Conservation (phyloP, 345 rosid genomes). For the Lenwebbia sp. region DNA sequence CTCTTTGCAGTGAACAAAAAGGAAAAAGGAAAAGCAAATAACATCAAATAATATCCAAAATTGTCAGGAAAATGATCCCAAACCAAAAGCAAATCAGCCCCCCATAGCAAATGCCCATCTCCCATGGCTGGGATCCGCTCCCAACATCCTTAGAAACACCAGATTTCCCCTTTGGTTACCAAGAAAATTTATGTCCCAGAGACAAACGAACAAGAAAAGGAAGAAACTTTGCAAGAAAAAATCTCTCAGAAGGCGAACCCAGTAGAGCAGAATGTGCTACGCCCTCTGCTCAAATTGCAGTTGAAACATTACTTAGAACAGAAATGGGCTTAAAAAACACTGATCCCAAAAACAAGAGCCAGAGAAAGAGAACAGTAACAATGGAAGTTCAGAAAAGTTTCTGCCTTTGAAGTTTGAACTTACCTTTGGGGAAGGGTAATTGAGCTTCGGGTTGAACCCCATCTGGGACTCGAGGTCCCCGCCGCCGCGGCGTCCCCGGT, state of each 20-base stretch:
- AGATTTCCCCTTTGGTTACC: neutral
- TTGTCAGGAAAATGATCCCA: neutral
- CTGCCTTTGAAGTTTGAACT: neutral
- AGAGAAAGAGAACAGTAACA: neutral
- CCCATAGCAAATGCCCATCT: neutral
- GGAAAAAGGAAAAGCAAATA: neutral
- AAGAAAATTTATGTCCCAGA: neutral
- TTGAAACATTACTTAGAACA: neutral
- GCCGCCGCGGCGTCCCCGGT: conserved; percentile 2
- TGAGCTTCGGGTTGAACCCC: conserved; percentile 49
- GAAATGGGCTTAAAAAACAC: neutral
- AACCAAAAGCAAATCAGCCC: neutral
- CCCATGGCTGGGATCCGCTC: neutral
- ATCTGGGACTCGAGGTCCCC: conserved; percentile 52
- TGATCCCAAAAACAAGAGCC: neutral
- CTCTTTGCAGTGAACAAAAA: neutral
- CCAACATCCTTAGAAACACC: neutral
- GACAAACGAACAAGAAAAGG: neutral
- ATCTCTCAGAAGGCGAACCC: neutral
- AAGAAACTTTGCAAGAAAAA: neutral
- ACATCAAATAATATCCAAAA: neutral
- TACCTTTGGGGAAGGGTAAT: conserved; percentile 75
- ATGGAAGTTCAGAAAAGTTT: neutral
- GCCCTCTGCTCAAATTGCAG: neutral
- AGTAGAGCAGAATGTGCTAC: neutral